These are phyloP conservation scores for Anisogramma anomala DNA, from an alignment of 2,329 filamentous ascomycete genomes.

Conservation along the genomic window DNA sequence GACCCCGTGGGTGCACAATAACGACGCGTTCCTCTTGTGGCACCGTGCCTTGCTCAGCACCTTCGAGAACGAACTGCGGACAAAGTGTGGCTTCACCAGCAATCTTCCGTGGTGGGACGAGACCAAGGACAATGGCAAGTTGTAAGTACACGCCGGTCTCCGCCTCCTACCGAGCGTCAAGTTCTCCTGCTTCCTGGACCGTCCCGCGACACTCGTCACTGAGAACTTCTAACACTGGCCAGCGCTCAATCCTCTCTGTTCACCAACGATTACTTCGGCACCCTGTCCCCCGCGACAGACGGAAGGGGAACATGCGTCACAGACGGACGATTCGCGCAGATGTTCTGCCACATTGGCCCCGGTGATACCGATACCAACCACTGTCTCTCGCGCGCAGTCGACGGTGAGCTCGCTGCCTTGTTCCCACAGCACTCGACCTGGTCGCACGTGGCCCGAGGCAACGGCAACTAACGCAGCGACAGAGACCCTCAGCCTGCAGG, in stretches of 20 bases:
- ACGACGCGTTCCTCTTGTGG: slow-evolving; percentile 9
- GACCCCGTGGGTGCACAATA: slow-evolving; percentile 23
- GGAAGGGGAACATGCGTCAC: slow-evolving; percentile 1
- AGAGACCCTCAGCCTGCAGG: neutral
- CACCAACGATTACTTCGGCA: slow-evolving; percentile 2
- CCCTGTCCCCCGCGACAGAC: neutral
- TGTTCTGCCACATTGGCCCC: slow-evolving; percentile 4
- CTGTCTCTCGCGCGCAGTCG: slow-evolving; percentile 4
- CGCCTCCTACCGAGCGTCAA: too few relatives aligned
- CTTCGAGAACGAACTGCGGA: slow-evolving; percentile 7
- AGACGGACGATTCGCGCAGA: slow-evolving; percentile 1
- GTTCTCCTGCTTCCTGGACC: too few relatives aligned
- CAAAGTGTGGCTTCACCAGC: slow-evolving; percentile 5
- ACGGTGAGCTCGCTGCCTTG: neutral
- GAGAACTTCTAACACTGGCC: too few relatives aligned
- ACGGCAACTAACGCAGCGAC: neutral
- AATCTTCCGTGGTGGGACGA: slow-evolving; percentile 7
- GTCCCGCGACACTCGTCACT: too few relatives aligned
- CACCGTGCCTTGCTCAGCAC: slow-evolving; percentile 5
- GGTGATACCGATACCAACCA: neutral
- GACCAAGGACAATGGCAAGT: slow-evolving; percentile 5
- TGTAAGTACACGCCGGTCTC: neutral
- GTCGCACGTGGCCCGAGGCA: neutral
- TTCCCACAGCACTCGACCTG: neutral
- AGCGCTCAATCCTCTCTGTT: slow-evolving; percentile 1